These are phyloP conservation scores for Claviceps sp. DNA, from an alignment of 2,329 filamentous ascomycete species.

Conservation along the genomic window DNA sequence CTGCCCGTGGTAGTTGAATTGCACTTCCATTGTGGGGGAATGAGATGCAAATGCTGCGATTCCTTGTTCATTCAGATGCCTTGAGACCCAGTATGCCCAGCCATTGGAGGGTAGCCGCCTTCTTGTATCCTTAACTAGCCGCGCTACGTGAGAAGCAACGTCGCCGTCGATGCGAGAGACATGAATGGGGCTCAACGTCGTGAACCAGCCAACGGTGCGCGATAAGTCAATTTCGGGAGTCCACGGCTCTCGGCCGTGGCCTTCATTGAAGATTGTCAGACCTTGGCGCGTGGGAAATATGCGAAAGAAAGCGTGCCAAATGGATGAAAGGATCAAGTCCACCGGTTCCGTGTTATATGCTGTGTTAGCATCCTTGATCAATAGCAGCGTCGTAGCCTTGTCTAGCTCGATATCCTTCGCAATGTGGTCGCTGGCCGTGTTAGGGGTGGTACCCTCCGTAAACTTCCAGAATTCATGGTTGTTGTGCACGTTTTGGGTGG, in stretches of 20 bases:
- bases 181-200: constrained; percentile 18
- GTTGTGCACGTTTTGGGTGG: not conserved
- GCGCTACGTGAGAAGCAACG: not conserved
- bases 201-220: constrained; percentile 26
- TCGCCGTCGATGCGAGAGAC: not conserved
- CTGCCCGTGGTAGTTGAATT: constrained; percentile 7
- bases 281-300: constrained; percentile 14
- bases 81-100: constrained; percentile 2
- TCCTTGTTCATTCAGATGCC: not conserved
- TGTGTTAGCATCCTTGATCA: constrained; percentile 8
- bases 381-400: not conserved
- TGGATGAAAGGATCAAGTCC: constrained; percentile 19
- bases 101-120: constrained; percentile 1
- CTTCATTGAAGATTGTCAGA: constrained; percentile 16
- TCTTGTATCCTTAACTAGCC: constrained; percentile 1
- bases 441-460: not conserved
- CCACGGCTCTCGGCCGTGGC: constrained; percentile 18
- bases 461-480: constrained; percentile 3
- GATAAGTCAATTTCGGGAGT: constrained; percentile 16
- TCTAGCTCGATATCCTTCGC: not conserved
- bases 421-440: constrained; percentile 2
- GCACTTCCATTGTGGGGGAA: constrained; percentile 4
- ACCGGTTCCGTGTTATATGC: constrained; percentile 17
- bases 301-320: constrained; percentile 15
- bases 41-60: constrained; percentile 1